Evolutionary conservation across 31 red algal species (phyloP).

Genomic region (Porphyra umbilicalis): DNA sequence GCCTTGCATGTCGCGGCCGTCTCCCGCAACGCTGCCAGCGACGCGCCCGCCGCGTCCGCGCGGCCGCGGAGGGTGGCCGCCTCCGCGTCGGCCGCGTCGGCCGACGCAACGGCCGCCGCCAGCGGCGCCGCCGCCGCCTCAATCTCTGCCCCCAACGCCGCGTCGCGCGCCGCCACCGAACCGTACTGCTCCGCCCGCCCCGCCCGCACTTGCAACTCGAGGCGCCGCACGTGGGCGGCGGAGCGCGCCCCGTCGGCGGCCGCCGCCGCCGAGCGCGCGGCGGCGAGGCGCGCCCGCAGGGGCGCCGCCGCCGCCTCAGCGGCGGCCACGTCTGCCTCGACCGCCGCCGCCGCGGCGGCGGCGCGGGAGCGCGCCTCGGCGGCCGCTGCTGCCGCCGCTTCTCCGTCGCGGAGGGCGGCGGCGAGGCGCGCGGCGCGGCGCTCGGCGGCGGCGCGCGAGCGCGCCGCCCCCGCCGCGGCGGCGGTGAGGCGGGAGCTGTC

Average conservation of each 20-base stretch:
- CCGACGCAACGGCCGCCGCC: not conserved
- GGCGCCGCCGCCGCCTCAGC: conserved; percentile 36
- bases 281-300: conserved; percentile 16
- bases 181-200: conserved; percentile 49
- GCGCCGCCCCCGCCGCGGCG: conserved; percentile 19
- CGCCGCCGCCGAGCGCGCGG: conserved; percentile 12
- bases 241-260: conserved; percentile 5
- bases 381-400: conserved; percentile 23
- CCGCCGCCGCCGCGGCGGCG: conserved; percentile 19
- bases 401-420: conserved; percentile 46
- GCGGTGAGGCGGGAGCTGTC: conserved; percentile 26
- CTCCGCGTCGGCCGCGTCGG: not conserved
- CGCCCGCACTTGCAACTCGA: conserved; percentile 41
- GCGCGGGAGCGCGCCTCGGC: conserved; percentile 30
- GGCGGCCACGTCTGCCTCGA: conserved; percentile 18
- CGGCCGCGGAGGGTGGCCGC: not conserved
- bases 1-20: not conserved
- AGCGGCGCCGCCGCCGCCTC: conserved; percentile 13
- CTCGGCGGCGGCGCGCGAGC: conserved; percentile 25
- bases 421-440: conserved; percentile 45
- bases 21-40: not conserved
- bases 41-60: not conserved
- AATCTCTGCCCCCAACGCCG: conserved; percentile 41
- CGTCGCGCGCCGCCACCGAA: conserved; percentile 30
- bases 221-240: conserved; percentile 3